Base-by-base conservation (phyloP, 352 stramenopile genomes). In the Blastocystis hominis region DNA sequence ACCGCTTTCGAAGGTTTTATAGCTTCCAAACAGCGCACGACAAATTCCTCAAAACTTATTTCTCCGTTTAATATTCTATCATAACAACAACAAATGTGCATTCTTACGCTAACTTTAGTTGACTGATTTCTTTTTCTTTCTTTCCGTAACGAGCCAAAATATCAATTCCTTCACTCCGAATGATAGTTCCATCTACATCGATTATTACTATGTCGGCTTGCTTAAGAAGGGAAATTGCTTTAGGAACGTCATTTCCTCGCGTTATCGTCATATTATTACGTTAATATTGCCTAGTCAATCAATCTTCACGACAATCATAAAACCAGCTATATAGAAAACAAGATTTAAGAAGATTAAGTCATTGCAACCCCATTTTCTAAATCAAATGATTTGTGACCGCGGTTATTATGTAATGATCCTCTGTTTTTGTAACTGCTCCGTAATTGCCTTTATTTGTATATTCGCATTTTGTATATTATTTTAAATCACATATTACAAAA, bases 151-250 rank as follows among this genome's bases (percentile, higher is more conserved):
- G 24, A 10, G 70, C 70, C 13, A 80, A 42, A 3, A 80, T 80
- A 24, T 80, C 70, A 64, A 80, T 64, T 20, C 70, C 70, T 46
- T 80, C 70, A 40, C 63, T 80, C 5, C 70, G 70, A 62, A 80
- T 80, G 4, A 80, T 80, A 15, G 70, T 80, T 30, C 70, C 63
- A 80, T 80, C 70, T 9, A 80, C 70, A 80, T 80, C 70, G 20
- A 80, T 62, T 4, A 80, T 42, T 2, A 80, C 30, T 34, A 63
- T 63, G 36, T 80, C 24, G 13, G 70, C 44, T 64, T 62, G 30
- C n/a, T 54, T 47, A 40, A 80, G 40, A 15, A 80, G 42, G 9
- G 17, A 13, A 42, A 62, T 63, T 63, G 20, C 70, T 34, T 80
- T 62, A 17, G 15, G 15, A 38, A 80, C 70, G 36, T 40, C 50